Evolutionary conservation across 2,329 filamentous ascomycete species (phyloP).

Genomic region (Sporothrix humicola): DNA sequence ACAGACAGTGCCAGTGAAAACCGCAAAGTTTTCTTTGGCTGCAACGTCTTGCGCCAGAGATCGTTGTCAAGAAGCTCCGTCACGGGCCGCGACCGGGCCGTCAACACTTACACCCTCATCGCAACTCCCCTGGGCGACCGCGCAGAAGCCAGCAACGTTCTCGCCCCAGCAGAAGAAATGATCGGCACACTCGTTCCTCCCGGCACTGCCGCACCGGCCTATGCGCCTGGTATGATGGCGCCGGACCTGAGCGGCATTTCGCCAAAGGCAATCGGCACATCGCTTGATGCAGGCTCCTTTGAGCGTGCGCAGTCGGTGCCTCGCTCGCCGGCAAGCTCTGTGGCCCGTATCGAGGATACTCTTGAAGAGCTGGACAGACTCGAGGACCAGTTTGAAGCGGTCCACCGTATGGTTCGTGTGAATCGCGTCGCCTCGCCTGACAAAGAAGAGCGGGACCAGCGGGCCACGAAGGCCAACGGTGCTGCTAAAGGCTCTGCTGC

Average conservation of each 20-base stretch:
- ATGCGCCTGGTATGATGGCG: background rate
- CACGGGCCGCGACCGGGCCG: conserved; percentile 39
- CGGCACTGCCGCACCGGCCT: background rate
- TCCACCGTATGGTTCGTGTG: conserved; percentile 50
- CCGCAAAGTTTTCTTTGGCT: conserved; percentile 54
- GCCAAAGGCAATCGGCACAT: conserved; percentile 23
- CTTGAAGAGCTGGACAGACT: conserved; percentile 66
- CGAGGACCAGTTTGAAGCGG: conserved; percentile 65
- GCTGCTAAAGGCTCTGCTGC: conserved; percentile 30
- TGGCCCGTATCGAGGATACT: conserved; percentile 64
- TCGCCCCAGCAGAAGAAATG: conserved; percentile 27
- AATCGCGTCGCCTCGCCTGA: conserved; percentile 45
- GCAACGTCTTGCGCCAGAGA: conserved; percentile 56
- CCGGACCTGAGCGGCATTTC: conserved; percentile 16
- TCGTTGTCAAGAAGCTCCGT: conserved; percentile 40
- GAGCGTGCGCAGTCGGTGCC: conserved; percentile 31
- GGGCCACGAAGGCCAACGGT: background rate
- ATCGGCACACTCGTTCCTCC: conserved; percentile 32
- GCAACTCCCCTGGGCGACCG: conserved; percentile 50
- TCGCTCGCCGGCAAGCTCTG: conserved; percentile 35
- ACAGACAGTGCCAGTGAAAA: conserved; percentile 31
- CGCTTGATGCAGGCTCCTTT: conserved; percentile 1
- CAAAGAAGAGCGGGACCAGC: conserved; percentile 40
- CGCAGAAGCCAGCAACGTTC: too few species aligned
- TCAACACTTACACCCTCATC: conserved; percentile 55